phyloP scores from a whole-genome alignment of 805 yeast genomes.

The Teunomyces gatunensis region DNA sequence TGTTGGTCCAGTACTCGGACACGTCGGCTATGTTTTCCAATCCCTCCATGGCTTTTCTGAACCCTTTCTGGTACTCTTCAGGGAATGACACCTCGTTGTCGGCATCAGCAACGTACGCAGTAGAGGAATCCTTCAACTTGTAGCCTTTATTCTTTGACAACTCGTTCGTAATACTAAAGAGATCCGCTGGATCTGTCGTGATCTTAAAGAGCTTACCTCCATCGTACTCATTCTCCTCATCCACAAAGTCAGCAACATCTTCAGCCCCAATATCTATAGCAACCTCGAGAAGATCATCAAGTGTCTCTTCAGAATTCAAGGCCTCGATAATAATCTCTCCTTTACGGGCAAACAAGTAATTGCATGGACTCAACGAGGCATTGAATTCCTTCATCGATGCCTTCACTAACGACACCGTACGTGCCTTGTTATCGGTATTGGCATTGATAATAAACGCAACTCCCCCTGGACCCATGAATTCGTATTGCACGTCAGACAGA shows the following conservation, averaged over 20 bases:
- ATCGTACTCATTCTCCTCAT: slow-evolving; percentile 40
- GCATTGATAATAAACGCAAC: slow-evolving; percentile 84
- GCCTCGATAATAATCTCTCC: slow-evolving; percentile 66
- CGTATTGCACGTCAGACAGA: slow-evolving; percentile 59
- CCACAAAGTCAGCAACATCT: slow-evolving; percentile 61
- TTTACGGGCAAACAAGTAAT: slow-evolving; percentile 70
- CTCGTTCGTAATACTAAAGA: slow-evolving; percentile 58
- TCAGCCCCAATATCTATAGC: slow-evolving; percentile 78
- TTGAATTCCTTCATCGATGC: slow-evolving; percentile 70
- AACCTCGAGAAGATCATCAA: slow-evolving; percentile 72
- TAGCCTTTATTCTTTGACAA: slow-evolving; percentile 49
- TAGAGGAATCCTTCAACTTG: slow-evolving; percentile 66
- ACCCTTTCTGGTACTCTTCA: slow-evolving; percentile 49
- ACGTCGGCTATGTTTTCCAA: slow-evolving; percentile 85
- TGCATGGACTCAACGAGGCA: slow-evolving; percentile 72
- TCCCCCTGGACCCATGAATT: slow-evolving; percentile 92
- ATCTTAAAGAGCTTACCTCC: slow-evolving; percentile 40
- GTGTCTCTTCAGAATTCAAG: slow-evolving; percentile 28
- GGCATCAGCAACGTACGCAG: slow-evolving; percentile 61
- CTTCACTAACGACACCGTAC: slow-evolving; percentile 75
- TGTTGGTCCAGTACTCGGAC: slow-evolving; percentile 72
- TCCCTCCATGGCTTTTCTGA: slow-evolving; percentile 54
- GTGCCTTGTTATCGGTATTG: slow-evolving; percentile 80
- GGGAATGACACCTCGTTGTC: slow-evolving; percentile 58
- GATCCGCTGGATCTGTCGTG: slow-evolving; percentile 60